Evolutionary conservation across 495 filamentous ascomycete species (phyloP), one percentile per base, ranked within the genome.

Genomic region (Jackrogersella multiformis): DNA sequence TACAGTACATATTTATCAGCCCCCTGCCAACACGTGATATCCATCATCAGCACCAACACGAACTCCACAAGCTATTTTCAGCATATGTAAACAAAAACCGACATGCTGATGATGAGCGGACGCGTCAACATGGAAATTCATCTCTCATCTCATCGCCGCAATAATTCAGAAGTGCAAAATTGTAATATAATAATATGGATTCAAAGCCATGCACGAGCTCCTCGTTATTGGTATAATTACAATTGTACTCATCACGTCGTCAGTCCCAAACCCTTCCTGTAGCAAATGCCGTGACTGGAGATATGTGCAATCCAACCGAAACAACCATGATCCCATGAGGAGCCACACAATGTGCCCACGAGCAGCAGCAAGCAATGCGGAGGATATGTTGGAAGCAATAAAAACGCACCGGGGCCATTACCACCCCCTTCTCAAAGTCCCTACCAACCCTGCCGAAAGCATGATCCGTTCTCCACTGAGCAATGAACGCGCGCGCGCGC

Each of bases 151-250:
- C 28, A 56, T 23, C 15, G 24, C 9, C 35, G 46, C 38, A 13
- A 49, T 56, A 24, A n/a, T 9, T 26, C n/a, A n/a, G 49, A 34
- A 54, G 15, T 20, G 26, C 18, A 20, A 52, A 53, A 24, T 21
- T n/a, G 35, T 35, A 51, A 56, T 24, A 26, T 64, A 18, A 23
- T 35, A 51, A 56, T 24, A 26, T 64, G 24, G 55, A 59, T 65
- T 61, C 28, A 24, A 61, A 72, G 56, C 61, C 48, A 55, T 66
- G 61, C 44, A 39, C 18, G 61, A 61, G 46, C 61, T 56, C 30
- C 49, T 71, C 44, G 42, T 60, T 56, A 56, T 70, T 74, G 71
- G 71, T 76, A 76, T 76, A 76, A 74, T 76, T 76, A 76, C 71
- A 74, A 61, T 67, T 74, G 67, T 73, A 69, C 67, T 75, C 73